Percentiles rank a stretch among this genome's conserved stretches.
phyloP scores from a whole-genome alignment of 2,329 filamentous ascomycete genomes.

The Lecanicillium sp. region DNA sequence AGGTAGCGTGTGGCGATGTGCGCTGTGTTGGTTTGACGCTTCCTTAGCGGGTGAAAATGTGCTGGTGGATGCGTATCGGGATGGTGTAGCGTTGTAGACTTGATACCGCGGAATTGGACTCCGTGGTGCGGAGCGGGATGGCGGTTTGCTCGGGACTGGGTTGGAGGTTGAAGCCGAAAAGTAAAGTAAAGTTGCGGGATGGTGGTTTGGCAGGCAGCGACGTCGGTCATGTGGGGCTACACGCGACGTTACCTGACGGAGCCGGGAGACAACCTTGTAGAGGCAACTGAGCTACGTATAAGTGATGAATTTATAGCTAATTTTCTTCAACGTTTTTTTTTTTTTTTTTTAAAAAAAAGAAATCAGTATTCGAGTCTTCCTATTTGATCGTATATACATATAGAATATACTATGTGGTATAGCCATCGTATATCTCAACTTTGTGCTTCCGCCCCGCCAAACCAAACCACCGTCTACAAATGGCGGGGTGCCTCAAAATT shows the following conservation, averaged over 20 bases:
- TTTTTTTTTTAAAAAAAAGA: conserved; percentile 6
- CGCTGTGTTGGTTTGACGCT: neutral
- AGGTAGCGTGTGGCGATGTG: neutral
- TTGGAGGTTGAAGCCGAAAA: neutral
- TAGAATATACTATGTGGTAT: too few species aligned
- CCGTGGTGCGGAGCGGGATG: neutral
- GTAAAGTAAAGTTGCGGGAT: conserved; percentile 1
- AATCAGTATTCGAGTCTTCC: too few species aligned
- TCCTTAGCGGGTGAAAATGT: neutral
- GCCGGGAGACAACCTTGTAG: conserved; percentile 9
- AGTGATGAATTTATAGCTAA: too few species aligned
- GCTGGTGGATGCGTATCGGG: neutral
- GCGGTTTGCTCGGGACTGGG: neutral
- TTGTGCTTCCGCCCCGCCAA: neutral
- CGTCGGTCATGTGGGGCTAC: conserved; percentile 48
- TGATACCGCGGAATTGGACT: too few species aligned
- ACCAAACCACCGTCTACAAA: conserved; percentile 1
- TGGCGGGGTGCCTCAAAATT: conserved; percentile 8
- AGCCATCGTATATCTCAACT: too few species aligned
- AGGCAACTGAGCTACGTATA: too few species aligned
- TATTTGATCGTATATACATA: too few species aligned
- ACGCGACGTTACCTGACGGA: conserved; percentile 53
- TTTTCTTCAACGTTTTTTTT: conserved; percentile 4
- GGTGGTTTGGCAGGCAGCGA: neutral
- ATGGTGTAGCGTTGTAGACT: too few species aligned